These are phyloP conservation scores for Craspedostauros australis DNA, from an alignment of 108 stramenopile species.

Conservation along the genomic window DNA sequence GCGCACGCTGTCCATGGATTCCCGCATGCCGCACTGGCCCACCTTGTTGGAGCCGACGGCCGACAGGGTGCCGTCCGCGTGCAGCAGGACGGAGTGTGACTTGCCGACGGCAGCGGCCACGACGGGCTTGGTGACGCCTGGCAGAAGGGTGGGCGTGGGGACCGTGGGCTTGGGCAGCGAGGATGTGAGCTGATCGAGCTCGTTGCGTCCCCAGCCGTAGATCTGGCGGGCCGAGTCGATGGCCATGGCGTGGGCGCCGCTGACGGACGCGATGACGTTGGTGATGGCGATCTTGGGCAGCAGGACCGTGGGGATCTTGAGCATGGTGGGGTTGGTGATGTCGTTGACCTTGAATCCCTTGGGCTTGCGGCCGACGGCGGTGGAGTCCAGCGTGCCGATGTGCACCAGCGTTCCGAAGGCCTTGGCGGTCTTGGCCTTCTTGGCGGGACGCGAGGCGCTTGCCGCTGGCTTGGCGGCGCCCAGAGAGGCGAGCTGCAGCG, in stretches of 20 bases:
- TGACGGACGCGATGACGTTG: constrained; percentile 54
- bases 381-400: constrained; percentile 75
- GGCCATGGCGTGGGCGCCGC: constrained; percentile 68
- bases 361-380: constrained; percentile 41
- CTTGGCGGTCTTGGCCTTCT: constrained; percentile 3
- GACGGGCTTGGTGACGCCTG: constrained; percentile 25
- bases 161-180: constrained; percentile 25
- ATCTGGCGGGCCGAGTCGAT: constrained; percentile 45
- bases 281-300: constrained; percentile 28
- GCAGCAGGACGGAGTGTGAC: constrained; percentile 57
- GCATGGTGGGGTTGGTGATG: constrained; percentile 36
- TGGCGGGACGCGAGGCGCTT: constrained; percentile 9
- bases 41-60: constrained; percentile 64
- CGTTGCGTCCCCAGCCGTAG: constrained; percentile 86
- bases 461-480: neutral
- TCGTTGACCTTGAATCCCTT: constrained; percentile 19
- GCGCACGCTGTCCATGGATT: constrained; percentile 17
- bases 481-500: neutral
- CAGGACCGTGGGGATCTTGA: constrained; percentile 49
- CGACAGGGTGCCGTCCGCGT: constrained; percentile 40
- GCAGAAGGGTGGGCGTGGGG: constrained; percentile 27
- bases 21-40: constrained; percentile 74
- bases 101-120: constrained; percentile 75
- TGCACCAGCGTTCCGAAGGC: constrained; percentile 61
- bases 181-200: constrained; percentile 35